Evolutionary conservation across 169 alveolate species (phyloP).

Genomic region (Besnoitia besnoiti): DNA sequence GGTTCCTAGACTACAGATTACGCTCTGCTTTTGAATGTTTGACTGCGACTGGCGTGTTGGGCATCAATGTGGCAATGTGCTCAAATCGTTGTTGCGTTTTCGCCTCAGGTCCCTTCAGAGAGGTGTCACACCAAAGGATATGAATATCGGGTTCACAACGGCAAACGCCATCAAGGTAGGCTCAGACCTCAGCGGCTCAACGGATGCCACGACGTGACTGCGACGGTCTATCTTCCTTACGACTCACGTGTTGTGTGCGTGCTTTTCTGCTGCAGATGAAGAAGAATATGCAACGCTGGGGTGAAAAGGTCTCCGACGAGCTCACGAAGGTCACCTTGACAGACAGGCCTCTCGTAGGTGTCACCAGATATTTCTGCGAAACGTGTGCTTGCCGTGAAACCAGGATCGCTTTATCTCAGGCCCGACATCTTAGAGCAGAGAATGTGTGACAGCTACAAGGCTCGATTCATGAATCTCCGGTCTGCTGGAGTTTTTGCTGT

Average conservation of each 20-base stretch:
- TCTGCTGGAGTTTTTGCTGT: no score
- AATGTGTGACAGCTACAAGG: no score
- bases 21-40: not conserved
- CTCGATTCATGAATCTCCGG: no score
- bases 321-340: conserved; percentile 88
- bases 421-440: no score
- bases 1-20: not conserved
- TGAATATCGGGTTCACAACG: conserved; percentile 89
- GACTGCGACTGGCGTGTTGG: not conserved
- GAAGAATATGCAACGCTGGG: conserved; percentile 87
- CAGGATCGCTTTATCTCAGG: no score
- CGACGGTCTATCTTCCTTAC: not conserved
- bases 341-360: conserved; percentile 79
- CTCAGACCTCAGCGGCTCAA: not conserved
- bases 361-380: no score
- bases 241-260: not conserved
- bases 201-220: not conserved
- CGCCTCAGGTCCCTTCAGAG: conserved; percentile 87
- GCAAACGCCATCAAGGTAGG: conserved; percentile 82
- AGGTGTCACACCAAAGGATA: conserved; percentile 93
- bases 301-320: conserved; percentile 86
- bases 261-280: conserved; percentile 79
- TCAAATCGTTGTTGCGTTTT: not conserved
- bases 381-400: no score
- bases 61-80: not conserved